Conservation (phyloP, 176 grass and related monocot species). For the Hordeum vulgare region DNA sequence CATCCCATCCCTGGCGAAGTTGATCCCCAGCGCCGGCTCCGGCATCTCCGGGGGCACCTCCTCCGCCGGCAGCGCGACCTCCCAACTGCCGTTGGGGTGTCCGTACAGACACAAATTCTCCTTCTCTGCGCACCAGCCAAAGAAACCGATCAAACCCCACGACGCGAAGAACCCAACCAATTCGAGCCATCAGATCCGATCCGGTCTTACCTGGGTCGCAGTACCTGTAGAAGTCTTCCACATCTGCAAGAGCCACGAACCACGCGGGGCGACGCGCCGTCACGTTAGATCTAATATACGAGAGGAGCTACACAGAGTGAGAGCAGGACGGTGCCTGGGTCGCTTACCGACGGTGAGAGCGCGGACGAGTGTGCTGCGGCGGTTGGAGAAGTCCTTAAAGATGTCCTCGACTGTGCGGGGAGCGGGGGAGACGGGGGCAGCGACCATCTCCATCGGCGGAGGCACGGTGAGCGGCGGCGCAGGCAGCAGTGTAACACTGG, state of each 20-base stretch:
- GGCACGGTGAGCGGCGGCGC: not conserved
- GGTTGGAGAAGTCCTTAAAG: conserved; percentile 49
- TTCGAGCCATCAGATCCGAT: conserved; percentile 20
- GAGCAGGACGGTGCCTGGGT: not conserved
- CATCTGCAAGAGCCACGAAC: conserved; percentile 33
- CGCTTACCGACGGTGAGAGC: conserved; percentile 49
- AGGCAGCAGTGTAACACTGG: not conserved
- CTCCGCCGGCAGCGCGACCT: conserved; percentile 49
- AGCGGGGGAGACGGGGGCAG: conserved; percentile 12
- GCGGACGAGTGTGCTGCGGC: conserved; percentile 52
- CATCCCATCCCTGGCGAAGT: conserved; percentile 63
- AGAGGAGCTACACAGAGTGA: not conserved
- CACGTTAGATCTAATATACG: conserved; percentile 1
- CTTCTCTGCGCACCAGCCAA: conserved; percentile 25
- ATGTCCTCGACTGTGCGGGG: conserved; percentile 58
- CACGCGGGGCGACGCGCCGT: not conserved
- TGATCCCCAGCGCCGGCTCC: conserved; percentile 54
- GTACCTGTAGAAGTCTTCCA: conserved; percentile 45
- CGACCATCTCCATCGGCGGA: conserved; percentile 17
- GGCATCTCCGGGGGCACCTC: conserved; percentile 56
- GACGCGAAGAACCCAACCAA: not conserved
- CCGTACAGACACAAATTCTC: conserved; percentile 62
- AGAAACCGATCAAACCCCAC: not conserved
- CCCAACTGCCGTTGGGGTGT: conserved; percentile 31
- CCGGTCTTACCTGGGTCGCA: conserved; percentile 42